Percentiles rank a stretch among this genome's conserved stretches.
Evolutionary conservation across 1,284 basidiomycete genomes (phyloP).

Genomic region (Ganoderma lucidum): DNA sequence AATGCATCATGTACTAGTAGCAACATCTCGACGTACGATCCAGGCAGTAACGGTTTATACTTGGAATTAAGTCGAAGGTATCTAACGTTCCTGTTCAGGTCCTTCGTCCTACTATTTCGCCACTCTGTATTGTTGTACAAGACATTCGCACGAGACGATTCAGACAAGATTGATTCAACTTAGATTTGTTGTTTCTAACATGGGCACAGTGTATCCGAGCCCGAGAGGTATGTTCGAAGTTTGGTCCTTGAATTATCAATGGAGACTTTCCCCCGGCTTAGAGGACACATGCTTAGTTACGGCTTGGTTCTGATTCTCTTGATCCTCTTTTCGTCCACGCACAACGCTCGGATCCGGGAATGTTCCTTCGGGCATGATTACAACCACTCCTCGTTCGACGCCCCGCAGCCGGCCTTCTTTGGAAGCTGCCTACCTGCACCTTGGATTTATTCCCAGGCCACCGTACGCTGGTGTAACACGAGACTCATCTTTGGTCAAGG

Average conservation of each 20-base stretch:
- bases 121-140: not conserved
- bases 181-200: too few species aligned
- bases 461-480: not conserved
- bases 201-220: too few species aligned
- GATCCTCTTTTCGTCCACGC: not conserved
- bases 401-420: not conserved
- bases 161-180: too few species aligned
- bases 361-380: not conserved
- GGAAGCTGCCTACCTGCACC: not conserved
- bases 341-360: not conserved
- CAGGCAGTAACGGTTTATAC: not conserved
- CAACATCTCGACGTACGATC: not conserved
- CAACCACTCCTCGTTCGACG: not conserved
- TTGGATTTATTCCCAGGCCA: not conserved
- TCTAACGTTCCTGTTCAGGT: not conserved
- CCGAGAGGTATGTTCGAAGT: not conserved
- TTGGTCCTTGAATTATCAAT: not conserved
- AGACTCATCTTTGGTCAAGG: not conserved
- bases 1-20: not conserved
- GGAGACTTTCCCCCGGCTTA: not conserved
- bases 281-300: not conserved
- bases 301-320: not conserved
- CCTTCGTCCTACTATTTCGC: not conserved
- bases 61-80: not conserved
- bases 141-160: too few species aligned